Percentiles rank a stretch among this genome's conserved stretches.
phyloP scores from a whole-genome alignment of 495 filamentous ascomycete genomes.

The Penicillium roqueforti region DNA sequence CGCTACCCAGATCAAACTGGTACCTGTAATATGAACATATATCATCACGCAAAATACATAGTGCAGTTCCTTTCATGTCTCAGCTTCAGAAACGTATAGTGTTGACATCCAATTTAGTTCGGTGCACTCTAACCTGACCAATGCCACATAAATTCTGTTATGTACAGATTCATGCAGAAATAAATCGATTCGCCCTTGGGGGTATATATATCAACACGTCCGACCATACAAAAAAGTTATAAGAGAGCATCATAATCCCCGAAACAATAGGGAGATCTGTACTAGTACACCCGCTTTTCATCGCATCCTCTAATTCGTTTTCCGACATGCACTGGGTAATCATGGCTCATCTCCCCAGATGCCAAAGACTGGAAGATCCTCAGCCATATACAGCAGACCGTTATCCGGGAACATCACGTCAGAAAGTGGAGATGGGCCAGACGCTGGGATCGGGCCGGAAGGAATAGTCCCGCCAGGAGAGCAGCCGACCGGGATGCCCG shows the following conservation, averaged over 20 bases:
- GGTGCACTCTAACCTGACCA: too few relatives aligned
- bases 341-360: constrained; percentile 34
- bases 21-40: background rate
- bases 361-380: constrained; percentile 38
- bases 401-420: constrained; percentile 41
- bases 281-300: background rate
- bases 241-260: background rate
- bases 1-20: background rate
- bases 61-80: background rate
- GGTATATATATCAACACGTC: background rate
- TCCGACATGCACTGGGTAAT: background rate
- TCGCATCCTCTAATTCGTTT: background rate
- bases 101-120: background rate
- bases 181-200: background rate
- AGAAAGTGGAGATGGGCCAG: constrained; percentile 35
- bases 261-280: background rate
- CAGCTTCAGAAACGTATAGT: background rate
- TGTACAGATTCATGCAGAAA: background rate
- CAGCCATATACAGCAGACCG: constrained; percentile 39
- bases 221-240: background rate
- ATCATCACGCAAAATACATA: background rate
- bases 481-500: constrained; percentile 38
- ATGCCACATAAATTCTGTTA: too few relatives aligned
- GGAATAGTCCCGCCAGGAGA: constrained; percentile 42
- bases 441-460: constrained; percentile 9